phyloP scores from a whole-genome alignment of 331 rosid genomes.

The Malus hybrid region DNA sequence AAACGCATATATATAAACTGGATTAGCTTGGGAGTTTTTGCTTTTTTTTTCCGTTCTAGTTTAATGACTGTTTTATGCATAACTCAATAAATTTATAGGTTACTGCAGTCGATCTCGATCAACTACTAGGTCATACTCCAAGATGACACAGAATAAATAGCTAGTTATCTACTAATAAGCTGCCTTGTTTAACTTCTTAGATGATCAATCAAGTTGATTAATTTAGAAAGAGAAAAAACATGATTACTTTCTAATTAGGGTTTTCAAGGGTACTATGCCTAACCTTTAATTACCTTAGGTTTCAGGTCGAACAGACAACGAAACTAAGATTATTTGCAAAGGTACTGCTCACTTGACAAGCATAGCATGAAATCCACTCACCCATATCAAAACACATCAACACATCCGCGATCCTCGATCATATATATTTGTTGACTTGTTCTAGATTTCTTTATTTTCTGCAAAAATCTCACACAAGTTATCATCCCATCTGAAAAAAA shows the following conservation, averaged over 20 bases:
- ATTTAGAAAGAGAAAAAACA: neutral
- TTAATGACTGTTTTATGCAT: too few relatives aligned
- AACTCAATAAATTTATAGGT: too few relatives aligned
- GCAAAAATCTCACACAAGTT: too few relatives aligned
- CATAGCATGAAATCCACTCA: constrained; percentile 30
- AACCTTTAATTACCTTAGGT: neutral
- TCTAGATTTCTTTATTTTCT: neutral
- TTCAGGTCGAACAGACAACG: constrained; percentile 54
- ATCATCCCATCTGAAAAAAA: neutral
- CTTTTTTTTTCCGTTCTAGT: too few relatives aligned
- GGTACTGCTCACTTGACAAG: constrained; percentile 33
- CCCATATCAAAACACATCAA: neutral
- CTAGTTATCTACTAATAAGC: too few relatives aligned
- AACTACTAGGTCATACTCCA: neutral
- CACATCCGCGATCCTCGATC: neutral
- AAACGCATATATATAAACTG: neutral
- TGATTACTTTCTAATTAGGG: neutral
- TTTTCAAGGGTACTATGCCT: neutral
- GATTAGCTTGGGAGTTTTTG: neutral
- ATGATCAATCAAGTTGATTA: neutral
- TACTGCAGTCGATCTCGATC: too few relatives aligned
- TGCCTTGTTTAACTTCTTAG: neutral
- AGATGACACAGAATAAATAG: neutral
- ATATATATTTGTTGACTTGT: neutral
- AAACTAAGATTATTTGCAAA: constrained; percentile 17